Conservation (phyloP, 352 stramenopile genomes). For the Detonula confervacea region DNA sequence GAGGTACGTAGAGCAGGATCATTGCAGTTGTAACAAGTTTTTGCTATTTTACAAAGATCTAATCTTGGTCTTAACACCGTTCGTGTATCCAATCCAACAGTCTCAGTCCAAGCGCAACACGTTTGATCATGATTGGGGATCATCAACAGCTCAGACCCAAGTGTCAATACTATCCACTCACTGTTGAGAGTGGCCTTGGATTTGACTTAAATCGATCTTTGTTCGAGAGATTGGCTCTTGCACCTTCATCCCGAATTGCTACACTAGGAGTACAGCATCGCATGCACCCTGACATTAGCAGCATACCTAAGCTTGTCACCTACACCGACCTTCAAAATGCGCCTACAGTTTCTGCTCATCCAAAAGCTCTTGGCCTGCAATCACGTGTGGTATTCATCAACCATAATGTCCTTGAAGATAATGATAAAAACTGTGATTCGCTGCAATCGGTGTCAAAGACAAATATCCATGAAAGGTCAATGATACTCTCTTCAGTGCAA, state of each 20-base stretch:
- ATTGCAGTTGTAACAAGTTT: no score
- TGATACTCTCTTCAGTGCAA: slow-evolving; percentile 26
- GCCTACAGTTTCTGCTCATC: slow-evolving; percentile 15
- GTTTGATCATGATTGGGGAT: slow-evolving; percentile 87
- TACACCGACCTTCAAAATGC: slow-evolving; percentile 24
- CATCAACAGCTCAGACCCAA: slow-evolving; percentile 87
- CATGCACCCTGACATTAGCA: slow-evolving; percentile 35
- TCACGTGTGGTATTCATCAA: slow-evolving; percentile 34
- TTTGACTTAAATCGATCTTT: slow-evolving; percentile 85
- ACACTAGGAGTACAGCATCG: slow-evolving; percentile 36
- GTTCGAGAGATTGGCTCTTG: slow-evolving; percentile 82
- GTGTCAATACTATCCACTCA: slow-evolving; percentile 80
- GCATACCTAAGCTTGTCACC: slow-evolving; percentile 21
- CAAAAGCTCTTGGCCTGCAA: slow-evolving; percentile 6
- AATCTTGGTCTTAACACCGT: background rate
- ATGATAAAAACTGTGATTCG: slow-evolving; percentile 5
- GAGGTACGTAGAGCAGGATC: background rate
- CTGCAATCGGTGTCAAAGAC: slow-evolving; percentile 31
- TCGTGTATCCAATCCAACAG: background rate
- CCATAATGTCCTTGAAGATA: slow-evolving; percentile 25
- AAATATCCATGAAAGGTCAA: slow-evolving; percentile 17
- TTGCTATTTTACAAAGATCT: no score
- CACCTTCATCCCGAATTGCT: slow-evolving; percentile 5
- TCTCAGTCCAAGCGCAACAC: slow-evolving; percentile 75
- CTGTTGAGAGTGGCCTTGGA: slow-evolving; percentile 64